Evolutionary conservation across 2,329 filamentous ascomycete species (phyloP).

Genomic region (Juglanconis juglandina): DNA sequence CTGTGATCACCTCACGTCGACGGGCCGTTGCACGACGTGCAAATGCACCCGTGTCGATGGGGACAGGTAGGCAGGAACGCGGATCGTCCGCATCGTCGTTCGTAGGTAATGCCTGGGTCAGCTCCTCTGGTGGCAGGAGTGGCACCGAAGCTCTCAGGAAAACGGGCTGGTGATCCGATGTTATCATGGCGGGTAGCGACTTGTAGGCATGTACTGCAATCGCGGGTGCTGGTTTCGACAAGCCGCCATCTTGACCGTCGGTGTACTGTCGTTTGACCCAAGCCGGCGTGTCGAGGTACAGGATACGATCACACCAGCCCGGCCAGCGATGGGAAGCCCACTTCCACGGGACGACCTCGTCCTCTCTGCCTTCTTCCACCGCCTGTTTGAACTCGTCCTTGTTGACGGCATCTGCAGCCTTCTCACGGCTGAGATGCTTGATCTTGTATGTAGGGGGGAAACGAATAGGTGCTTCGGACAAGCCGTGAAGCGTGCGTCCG

Average conservation of each 20-base stretch:
- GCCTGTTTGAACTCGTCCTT: slow-evolving; percentile 20
- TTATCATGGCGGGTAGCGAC: slow-evolving; percentile 72
- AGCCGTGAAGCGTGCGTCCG: slow-evolving; percentile 70
- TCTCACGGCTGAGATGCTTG: slow-evolving; percentile 39
- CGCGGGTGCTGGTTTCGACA: slow-evolving; percentile 3
- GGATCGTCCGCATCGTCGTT: slow-evolving; percentile 33
- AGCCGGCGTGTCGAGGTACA: slow-evolving; percentile 65
- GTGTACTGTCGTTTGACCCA: slow-evolving; percentile 39
- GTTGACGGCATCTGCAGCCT: slow-evolving; percentile 27
- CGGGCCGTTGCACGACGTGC: slow-evolving; percentile 45
- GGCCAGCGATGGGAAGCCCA: slow-evolving; percentile 85
- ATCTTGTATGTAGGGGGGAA: slow-evolving; percentile 98
- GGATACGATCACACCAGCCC: slow-evolving; percentile 87
- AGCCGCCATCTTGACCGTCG: slow-evolving; percentile 20
- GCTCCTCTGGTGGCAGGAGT: slow-evolving; percentile 42
- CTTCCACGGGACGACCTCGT: slow-evolving; percentile 51
- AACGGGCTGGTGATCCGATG: slow-evolving; percentile 85
- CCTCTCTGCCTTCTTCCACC: slow-evolving; percentile 23
- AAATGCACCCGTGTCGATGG: slow-evolving; percentile 55
- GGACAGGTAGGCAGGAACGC: slow-evolving; percentile 43
- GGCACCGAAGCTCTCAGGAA: slow-evolving; percentile 68
- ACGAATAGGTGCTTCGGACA: slow-evolving; percentile 68
- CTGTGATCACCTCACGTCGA: slow-evolving; percentile 44
- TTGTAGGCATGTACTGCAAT: slow-evolving; percentile 65
- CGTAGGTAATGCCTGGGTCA: slow-evolving; percentile 29